phyloP scores from a whole-genome alignment of 306 rosid species.

The Echinosophora koreensis region DNA sequence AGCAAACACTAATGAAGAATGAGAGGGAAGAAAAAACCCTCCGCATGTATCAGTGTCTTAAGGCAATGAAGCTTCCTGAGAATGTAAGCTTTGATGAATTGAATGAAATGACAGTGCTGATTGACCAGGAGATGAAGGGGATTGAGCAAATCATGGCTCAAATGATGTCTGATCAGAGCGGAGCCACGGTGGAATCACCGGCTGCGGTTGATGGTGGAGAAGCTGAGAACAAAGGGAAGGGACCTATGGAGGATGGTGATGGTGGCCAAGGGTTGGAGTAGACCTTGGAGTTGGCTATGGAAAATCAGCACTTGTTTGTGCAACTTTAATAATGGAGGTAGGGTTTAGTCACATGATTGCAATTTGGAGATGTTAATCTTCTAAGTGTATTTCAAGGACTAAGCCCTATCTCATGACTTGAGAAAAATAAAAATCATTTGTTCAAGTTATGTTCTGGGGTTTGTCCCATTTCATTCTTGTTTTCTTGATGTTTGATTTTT shows the following conservation, averaged over 20 bases:
- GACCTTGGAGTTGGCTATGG: background rate
- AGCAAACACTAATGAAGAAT: background rate
- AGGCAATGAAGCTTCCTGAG: background rate
- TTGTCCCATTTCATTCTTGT: no score
- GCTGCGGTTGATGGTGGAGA: background rate
- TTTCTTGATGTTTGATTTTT: background rate
- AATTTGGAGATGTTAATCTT: background rate
- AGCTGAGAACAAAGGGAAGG: background rate
- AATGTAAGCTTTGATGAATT: background rate
- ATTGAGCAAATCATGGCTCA: background rate
- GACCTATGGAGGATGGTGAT: background rate
- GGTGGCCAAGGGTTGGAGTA: background rate
- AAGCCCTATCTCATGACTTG: background rate
- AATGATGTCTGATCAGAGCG: background rate
- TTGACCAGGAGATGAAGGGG: slow-evolving; percentile 9
- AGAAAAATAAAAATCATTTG: background rate
- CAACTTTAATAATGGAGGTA: background rate
- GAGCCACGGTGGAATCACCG: background rate
- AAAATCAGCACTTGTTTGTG: background rate
- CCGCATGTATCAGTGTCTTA: background rate
- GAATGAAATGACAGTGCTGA: background rate
- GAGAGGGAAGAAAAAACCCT: background rate
- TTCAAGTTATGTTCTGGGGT: background rate
- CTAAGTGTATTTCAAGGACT: background rate
- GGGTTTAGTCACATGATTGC: background rate